Conservation (phyloP, 345 rosid genomes). For the Eucalyptus pauciflora region DNA sequence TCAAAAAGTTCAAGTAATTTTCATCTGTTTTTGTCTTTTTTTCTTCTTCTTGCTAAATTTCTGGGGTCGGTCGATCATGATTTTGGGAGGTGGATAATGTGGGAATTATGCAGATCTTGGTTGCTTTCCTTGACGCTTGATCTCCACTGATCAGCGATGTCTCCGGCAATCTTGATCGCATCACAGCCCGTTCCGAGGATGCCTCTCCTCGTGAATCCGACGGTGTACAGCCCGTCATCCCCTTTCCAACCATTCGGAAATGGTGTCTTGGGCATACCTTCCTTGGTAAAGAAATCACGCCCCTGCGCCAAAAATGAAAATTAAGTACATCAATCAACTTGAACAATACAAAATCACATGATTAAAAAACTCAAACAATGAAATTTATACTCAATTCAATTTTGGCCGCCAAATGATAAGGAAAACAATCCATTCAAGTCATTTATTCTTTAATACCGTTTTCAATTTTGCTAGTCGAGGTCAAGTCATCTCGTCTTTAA, state of each 20-base stretch:
- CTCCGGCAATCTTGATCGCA: constrained; percentile 59
- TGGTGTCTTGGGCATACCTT: constrained; percentile 73
- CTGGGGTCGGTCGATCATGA: not conserved
- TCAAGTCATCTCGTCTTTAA: not conserved
- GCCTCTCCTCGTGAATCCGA: constrained; percentile 81
- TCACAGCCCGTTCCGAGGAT: constrained; percentile 71
- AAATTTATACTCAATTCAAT: not conserved
- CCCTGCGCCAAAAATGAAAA: constrained; percentile 19
- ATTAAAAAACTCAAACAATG: not conserved
- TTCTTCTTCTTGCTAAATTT: not conserved
- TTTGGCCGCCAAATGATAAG: not conserved
- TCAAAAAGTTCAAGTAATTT: not conserved
- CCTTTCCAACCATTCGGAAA: constrained; percentile 88
- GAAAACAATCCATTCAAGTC: not conserved
- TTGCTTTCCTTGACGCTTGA: not conserved
- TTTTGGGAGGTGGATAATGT: constrained; percentile 17
- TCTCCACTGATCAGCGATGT: constrained; percentile 50
- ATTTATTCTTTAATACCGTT: not conserved
- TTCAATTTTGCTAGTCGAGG: not conserved
- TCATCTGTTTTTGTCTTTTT: not conserved
- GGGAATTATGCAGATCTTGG: constrained; percentile 17
- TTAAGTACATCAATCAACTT: not conserved
- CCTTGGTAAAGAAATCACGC: constrained; percentile 52
- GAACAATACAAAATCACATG: not conserved
- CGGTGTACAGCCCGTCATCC: constrained; percentile 58